Base-by-base conservation (phyloP, 345 rosid species). In the Salix koriyanagi region DNA sequence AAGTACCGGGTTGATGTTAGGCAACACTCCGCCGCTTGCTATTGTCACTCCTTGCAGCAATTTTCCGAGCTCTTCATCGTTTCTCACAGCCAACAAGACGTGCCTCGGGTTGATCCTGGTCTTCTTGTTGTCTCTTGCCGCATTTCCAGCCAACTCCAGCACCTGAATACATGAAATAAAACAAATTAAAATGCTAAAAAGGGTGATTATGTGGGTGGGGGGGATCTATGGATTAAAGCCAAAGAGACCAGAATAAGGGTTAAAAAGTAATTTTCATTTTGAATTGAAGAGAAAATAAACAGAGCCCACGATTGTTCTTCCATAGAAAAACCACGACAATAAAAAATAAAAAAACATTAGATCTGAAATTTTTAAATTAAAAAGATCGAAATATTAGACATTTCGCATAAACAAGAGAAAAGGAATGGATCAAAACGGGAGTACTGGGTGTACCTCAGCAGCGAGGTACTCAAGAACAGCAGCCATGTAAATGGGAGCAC, bases 381-480 rank as follows among this genome's bases (percentile, higher is more conserved):
- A 42, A 3, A n/a, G 26, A 23, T 10, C 23, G 28, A 8, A n/a
- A 10, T 3, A 58, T 0, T 3, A 58, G 14, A 58, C 28, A n/a
- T 58, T 58, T 58, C 23, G 8, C 26, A 21, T 36, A 21, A 36
- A 15, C 5, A 12, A 37, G 37, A 37, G 36, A 46, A 69, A 23
- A 2, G 2, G 19, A 65, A 10, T 2, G 6, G 70, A 54, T 67
- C 28, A 9, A 10, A 19, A 3, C 16, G 21, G 39, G 5, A 1
- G 3, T 25, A n/a, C 3, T 1, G 23, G 14, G 3, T 58, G 12
- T 32, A 79, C 82, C 78, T 79, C 82, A 8, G 82, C 82, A 28
- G 82, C 82, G 21, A 79, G 78, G 23, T 79, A 79, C 15, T 75
- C 82, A 18, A 79, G 82, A 16, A 79, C 82, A 7, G 75, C 82